Evolutionary conservation across 208 protist genomes (phyloP).

Genomic region (Leishmania lainsoni): DNA sequence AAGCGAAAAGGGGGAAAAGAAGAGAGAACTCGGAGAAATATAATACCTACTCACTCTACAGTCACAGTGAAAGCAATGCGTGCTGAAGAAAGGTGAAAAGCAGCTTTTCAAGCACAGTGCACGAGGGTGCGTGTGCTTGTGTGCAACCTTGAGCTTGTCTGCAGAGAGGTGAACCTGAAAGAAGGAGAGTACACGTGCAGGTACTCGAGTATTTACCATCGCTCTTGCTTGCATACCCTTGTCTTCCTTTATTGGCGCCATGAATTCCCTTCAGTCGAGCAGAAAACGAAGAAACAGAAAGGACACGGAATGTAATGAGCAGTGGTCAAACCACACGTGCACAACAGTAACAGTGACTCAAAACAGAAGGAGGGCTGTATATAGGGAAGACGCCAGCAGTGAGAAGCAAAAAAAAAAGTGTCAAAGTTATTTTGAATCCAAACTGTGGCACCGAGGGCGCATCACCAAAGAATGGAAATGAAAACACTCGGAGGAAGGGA

Average conservation of each 20-base stretch:
- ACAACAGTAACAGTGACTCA: background rate
- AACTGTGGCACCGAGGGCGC: background rate
- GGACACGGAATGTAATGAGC: background rate
- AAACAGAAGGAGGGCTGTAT: background rate
- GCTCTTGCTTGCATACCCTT: background rate
- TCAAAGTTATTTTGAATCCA: background rate
- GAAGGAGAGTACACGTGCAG: background rate
- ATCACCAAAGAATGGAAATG: conserved; percentile 5
- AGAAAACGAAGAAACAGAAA: background rate
- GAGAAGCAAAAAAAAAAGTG: background rate
- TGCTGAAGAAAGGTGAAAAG: background rate
- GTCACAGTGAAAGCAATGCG: background rate
- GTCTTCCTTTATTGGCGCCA: background rate
- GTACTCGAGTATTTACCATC: background rate
- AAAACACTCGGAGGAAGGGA: background rate
- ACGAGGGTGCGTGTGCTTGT: background rate
- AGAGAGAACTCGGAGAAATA: background rate
- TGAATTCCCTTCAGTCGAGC: background rate
- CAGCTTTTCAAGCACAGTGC: background rate
- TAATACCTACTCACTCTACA: background rate
- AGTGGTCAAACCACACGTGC: background rate
- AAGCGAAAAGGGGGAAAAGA: background rate
- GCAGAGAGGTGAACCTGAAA: background rate
- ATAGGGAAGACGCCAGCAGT: background rate
- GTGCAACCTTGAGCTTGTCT: background rate